Evolutionary conservation across 2,329 filamentous ascomycete genomes (phyloP), one percentile per base, ranked within the genome.

Genomic region (Dothidotthia symphoricarpi): DNA sequence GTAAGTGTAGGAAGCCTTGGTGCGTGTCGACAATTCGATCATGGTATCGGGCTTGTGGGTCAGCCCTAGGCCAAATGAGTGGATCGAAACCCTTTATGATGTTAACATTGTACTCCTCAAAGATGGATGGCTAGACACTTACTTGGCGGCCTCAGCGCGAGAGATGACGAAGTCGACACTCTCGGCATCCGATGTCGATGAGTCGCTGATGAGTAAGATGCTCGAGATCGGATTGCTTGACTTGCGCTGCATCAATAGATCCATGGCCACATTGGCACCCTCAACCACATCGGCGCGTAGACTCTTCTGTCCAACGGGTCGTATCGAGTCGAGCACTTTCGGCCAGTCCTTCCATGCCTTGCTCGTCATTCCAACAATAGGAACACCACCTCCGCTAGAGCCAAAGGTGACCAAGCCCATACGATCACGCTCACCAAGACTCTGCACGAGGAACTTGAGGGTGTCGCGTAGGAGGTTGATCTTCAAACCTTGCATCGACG

Each of bases 401-500:
- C 93, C 93, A 66, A 98, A 98, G 0, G 93, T 96, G 15, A 98
- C 93, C 28, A 98, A 71, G 5, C 93, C 93, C 91, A 98, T 95
- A 29, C 93, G 86, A 65, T 98, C 93, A 36, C 89, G 81, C 53
- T 96, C 89, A 22, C 93, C 93, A 1, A 98, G 80, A 31, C 82
- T 91, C 52, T 85, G 79, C 2, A 98, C 88, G 67, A 98, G 83
- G 65, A 97, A 98, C 42, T 86, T 88, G 24, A 98, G 76, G 0
- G 91, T 86, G 67, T 98, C 93, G 28, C 89, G 83, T 11, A 98
- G 81, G 1, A 98, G 76, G 45, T 91, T 95, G 61, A 97, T 96
- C 72, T 98, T 98, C 44, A 98, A 80, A n/a, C 93, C 93, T 68
- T 97, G 93, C 91, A 97, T 98, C 0, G 93, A 97, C 1, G 91